Conservation (phyloP, 2,329 filamentous ascomycete genomes). For the Sporothrix sp. region DNA sequence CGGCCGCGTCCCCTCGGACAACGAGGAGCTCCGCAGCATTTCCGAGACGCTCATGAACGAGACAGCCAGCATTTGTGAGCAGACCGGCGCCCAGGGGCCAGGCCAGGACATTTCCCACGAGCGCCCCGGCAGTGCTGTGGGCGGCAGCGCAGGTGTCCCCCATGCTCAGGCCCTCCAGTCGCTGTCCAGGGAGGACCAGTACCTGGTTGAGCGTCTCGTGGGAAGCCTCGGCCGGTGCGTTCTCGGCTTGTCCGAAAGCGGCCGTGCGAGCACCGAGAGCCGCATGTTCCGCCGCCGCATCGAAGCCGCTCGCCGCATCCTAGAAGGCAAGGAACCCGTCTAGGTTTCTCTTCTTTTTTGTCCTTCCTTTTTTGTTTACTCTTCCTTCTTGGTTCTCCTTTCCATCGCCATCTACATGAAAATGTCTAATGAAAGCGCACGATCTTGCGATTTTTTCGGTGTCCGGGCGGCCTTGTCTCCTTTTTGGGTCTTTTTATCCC, state of each 20-base stretch:
- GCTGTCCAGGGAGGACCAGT: constrained; percentile 47
- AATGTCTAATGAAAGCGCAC: constrained; percentile 11
- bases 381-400: neutral
- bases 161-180: constrained; percentile 32
- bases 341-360: neutral
- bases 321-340: constrained; percentile 46
- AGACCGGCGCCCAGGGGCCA: neutral
- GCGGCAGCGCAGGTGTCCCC: neutral
- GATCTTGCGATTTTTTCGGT: neutral
- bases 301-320: constrained; percentile 60
- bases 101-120: too few species aligned
- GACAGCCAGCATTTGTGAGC: constrained; percentile 34
- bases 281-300: constrained; percentile 60
- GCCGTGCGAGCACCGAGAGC: constrained; percentile 46
- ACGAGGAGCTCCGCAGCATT: constrained; percentile 38
- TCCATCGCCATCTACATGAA: neutral
- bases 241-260: constrained; percentile 45
- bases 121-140: neutral
- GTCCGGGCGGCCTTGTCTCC: neutral
- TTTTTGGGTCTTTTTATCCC: neutral
- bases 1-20: constrained; percentile 25
- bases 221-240: constrained; percentile 52
- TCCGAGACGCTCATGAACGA: constrained; percentile 41
- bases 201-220: constrained; percentile 50
- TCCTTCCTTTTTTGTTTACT: neutral